Percentiles rank a stretch among this genome's conserved stretches.
Evolutionary conservation across 768 basidiomycete species (phyloP).

Genomic region (Kwoniella bestiolae): DNA sequence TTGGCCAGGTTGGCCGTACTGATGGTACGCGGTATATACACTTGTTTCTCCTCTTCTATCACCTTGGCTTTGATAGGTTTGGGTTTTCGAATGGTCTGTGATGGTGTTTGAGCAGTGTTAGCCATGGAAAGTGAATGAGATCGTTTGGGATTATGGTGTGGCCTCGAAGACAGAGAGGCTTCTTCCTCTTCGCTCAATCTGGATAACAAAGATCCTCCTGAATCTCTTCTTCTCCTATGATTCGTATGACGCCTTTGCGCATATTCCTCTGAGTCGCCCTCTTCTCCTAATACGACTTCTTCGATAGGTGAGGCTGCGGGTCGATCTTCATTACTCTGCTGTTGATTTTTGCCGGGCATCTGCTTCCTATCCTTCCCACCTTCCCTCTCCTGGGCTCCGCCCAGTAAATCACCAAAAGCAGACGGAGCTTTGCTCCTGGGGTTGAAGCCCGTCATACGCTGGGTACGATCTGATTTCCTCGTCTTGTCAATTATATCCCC

Average conservation of each 20-base stretch:
- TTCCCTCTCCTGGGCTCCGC: not conserved
- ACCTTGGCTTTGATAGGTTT: constrained; percentile 20
- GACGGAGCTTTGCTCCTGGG: constrained; percentile 3
- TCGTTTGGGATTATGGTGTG: constrained; percentile 15
- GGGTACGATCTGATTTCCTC: constrained; percentile 4
- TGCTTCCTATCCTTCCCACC: not conserved
- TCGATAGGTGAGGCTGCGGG: not conserved
- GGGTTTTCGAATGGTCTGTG: constrained; percentile 2
- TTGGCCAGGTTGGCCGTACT: constrained; percentile 50
- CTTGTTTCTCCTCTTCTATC: constrained; percentile 46
- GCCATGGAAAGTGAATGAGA: not conserved
- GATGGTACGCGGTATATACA: constrained; percentile 53
- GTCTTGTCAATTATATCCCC: constrained; percentile 19
- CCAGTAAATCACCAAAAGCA: constrained; percentile 21
- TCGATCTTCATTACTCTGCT: not conserved
- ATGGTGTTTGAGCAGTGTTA: not conserved
- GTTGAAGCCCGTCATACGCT: not conserved
- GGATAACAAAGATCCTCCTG: constrained; percentile 19
- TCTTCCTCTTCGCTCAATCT: constrained; percentile 23
- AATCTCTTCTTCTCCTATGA: constrained; percentile 1
- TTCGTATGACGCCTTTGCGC: constrained; percentile 3
- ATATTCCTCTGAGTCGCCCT: not conserved
- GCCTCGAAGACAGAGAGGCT: constrained; percentile 12
- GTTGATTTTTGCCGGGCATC: not conserved
- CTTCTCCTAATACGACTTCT: not conserved